Base-by-base conservation (phyloP, 2,329 filamentous ascomycete genomes). In the Ploettnerulaceae sp. region DNA sequence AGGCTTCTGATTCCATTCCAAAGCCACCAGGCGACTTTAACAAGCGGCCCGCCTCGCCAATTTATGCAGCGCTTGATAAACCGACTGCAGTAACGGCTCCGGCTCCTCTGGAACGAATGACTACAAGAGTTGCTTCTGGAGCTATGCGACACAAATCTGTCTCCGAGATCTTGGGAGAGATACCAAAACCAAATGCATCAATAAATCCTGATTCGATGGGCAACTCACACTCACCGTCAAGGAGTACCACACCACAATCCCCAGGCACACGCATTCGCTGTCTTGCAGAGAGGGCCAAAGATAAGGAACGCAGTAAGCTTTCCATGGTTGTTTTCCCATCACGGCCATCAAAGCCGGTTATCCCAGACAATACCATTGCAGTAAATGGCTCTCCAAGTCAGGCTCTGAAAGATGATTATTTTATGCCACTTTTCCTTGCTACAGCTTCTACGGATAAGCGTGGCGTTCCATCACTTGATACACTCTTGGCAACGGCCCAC, bases 241-340 rank as follows among this genome's bases (percentile, higher is more conserved):
- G 61, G 26, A 70, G 69, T 9, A 67, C 64, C 53, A 73, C 67
- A 17, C 70, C 67, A 45, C 70, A 67, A 52, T 74, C 71, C 11
- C 69, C 71, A 3, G 61, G 61, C 1, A 54, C 64, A 3, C 64
- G 64, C 39, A 31, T 55, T 17, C 58, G 52, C 33, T 56, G 43
- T 41, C 44, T 61, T 28, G 45, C 57, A 7, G 65, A 67, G 22
- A 59, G 59, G 37, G 53, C 52, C 29, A 80, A 76, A 55, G 72
- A 77, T 24, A 76, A 72, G 53, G 74, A 77, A 40, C 84, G 81
- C 59, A 80, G 74, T 53, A 84, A 84, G 56, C 71, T 84, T 11
- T 88, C 84, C 1, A 86, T 81, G 0, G 87, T 93, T 3, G 75
- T 91, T 0, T 93, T 94, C 62, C 83, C 85, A 2, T 89, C 86